Conservation (phyloP, 192 early-diverging fungal species). For the Coemansia interrupta region DNA sequence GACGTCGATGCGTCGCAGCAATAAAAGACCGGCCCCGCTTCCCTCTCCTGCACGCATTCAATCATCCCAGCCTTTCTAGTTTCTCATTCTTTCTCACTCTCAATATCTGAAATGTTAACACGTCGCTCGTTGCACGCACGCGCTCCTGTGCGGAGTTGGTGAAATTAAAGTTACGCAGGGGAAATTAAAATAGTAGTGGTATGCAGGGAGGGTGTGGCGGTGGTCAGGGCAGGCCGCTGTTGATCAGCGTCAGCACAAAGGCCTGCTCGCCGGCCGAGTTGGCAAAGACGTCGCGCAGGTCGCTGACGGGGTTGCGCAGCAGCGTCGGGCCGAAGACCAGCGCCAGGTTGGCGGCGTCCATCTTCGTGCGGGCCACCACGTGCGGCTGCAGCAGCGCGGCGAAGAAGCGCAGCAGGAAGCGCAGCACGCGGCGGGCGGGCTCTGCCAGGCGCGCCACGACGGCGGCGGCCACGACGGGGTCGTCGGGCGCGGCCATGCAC, state of each 20-base stretch:
- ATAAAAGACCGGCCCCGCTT: not conserved
- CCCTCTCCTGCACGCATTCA: not conserved
- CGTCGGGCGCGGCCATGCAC: slow-evolving; percentile 68
- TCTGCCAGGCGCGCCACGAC: slow-evolving; percentile 44
- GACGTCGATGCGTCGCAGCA: not conserved
- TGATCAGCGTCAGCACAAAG: slow-evolving; percentile 46
- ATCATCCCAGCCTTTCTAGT: not conserved
- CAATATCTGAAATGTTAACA: no score
- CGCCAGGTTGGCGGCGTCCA: slow-evolving; percentile 86
- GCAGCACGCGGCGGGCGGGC: slow-evolving; percentile 54
- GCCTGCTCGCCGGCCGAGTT: slow-evolving; percentile 52
- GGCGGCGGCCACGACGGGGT: slow-evolving; percentile 51
- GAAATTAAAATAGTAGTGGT: not conserved
- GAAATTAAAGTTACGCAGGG: no score
- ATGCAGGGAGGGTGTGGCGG: not conserved
- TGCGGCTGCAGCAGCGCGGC: slow-evolving; percentile 70
- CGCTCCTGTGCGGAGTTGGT: no score
- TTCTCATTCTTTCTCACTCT: not conserved
- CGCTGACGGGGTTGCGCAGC: slow-evolving; percentile 77
- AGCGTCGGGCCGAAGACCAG: slow-evolving; percentile 97
- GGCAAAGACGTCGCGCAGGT: slow-evolving; percentile 60
- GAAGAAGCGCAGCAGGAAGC: slow-evolving; percentile 80
- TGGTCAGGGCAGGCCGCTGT: slow-evolving; percentile 3
- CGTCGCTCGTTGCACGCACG: no score
- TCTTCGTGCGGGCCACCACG: slow-evolving; percentile 79